These are phyloP conservation scores for Boechera divaricarpa DNA, from an alignment of 345 rosid genomes.

Conservation along the genomic window DNA sequence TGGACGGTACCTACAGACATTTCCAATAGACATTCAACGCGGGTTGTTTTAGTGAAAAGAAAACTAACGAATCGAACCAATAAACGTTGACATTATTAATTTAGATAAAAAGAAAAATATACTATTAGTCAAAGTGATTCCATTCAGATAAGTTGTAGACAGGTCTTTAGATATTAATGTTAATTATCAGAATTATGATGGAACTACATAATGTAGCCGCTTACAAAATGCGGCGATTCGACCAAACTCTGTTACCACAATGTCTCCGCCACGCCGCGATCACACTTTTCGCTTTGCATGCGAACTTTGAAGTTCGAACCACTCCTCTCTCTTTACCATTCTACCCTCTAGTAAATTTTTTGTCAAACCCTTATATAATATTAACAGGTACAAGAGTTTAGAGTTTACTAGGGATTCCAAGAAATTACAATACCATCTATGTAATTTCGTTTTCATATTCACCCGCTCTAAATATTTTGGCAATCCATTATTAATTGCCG, in stretches of 20 bases:
- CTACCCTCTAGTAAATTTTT: conserved; percentile 24
- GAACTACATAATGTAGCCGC: conserved; percentile 26
- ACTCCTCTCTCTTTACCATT: conserved; percentile 26
- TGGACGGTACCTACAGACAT: no score
- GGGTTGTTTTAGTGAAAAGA: conserved; percentile 26
- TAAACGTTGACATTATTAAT: conserved; percentile 19
- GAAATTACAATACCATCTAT: no score
- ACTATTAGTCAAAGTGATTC: conserved; percentile 5
- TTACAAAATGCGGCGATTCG: conserved; percentile 79
- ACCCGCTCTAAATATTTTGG: conserved; percentile 29
- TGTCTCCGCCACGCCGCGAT: conserved; percentile 68
- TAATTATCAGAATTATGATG: conserved; percentile 12
- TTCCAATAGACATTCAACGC: not conserved
- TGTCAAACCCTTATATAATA: no score
- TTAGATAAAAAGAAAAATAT: not conserved
- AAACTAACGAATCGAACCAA: conserved; percentile 25
- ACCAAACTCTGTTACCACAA: conserved; percentile 65
- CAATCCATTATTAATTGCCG: not conserved
- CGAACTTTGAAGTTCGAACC: conserved; percentile 14
- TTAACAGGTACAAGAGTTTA: no score
- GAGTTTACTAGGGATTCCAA: no score
- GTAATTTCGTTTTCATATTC: conserved; percentile 13
- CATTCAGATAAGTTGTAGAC: not conserved
- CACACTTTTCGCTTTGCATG: conserved; percentile 56
- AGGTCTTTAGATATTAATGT: not conserved